Conservation (phyloP, 257 asterid species). For the Vinca minor region DNA sequence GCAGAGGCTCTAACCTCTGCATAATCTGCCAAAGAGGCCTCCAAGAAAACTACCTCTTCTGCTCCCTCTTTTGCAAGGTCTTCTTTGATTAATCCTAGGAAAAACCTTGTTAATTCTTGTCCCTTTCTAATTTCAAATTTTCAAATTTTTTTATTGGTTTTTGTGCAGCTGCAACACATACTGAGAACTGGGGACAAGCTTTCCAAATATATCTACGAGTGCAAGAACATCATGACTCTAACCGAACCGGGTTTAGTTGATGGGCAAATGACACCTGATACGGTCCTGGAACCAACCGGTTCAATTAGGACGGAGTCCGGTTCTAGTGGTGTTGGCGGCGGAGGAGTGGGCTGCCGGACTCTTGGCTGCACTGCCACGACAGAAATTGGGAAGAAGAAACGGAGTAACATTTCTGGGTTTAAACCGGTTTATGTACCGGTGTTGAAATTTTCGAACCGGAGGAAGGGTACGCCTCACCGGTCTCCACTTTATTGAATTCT, state of each 20-base stretch:
- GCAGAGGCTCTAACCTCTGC: conserved; percentile 24
- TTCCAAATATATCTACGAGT: conserved; percentile 26
- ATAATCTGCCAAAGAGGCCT: conserved; percentile 26
- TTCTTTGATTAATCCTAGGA: no score
- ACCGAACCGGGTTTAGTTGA: conserved; percentile 53
- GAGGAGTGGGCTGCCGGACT: conserved; percentile 22
- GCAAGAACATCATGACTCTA: conserved; percentile 31
- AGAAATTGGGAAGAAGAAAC: conserved; percentile 43
- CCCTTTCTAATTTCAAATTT: conserved; percentile 1
- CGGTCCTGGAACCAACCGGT: conserved; percentile 46
- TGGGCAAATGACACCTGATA: conserved; percentile 58
- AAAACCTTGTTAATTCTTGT: no score
- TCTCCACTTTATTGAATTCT: conserved; percentile 54
- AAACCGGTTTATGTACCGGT: conserved; percentile 34
- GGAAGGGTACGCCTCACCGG: conserved; percentile 78
- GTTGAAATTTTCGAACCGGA: conserved; percentile 46
- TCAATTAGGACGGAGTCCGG: conserved; percentile 50
- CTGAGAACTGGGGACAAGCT: conserved; percentile 32
- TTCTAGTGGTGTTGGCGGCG: conserved; percentile 37
- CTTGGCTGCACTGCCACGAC: conserved; percentile 50
- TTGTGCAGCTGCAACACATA: conserved; percentile 43
- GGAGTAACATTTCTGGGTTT: conserved; percentile 26
- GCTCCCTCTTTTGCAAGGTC: conserved; percentile 89
- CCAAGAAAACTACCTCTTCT: conserved; percentile 23
- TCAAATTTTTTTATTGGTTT: not conserved